A percentile compares a stretch with the other conserved stretches of the same genome.
Conservation (phyloP, 1,284 basidiomycete genomes). For the Malassezia psittaci region DNA sequence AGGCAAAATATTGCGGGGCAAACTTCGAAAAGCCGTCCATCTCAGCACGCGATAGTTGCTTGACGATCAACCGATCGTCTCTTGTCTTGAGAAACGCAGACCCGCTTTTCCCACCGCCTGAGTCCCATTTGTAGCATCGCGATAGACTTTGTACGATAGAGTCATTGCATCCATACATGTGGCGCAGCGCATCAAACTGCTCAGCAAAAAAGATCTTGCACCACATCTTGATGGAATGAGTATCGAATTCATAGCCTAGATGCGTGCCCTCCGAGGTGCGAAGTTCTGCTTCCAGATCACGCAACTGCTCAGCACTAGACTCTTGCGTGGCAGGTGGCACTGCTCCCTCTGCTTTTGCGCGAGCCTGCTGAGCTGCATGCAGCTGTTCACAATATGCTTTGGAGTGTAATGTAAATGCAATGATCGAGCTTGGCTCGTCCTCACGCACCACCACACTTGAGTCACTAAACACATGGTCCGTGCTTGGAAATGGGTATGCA, state of each 20-base stretch:
- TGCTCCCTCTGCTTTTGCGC: conserved; percentile 5
- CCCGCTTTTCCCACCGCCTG: conserved; percentile 88
- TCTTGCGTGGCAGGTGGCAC: conserved; percentile 14
- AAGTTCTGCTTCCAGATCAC: conserved; percentile 58
- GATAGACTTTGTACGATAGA: conserved; percentile 87
- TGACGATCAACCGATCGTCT: conserved; percentile 98
- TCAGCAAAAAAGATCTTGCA: conserved; percentile 93
- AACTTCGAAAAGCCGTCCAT: conserved; percentile 92
- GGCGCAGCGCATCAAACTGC: conserved; percentile 86
- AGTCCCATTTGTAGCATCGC: conserved; percentile 91
- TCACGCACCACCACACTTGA: conserved; percentile 79
- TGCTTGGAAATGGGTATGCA: conserved; percentile 52
- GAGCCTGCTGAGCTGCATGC: conserved; percentile 23
- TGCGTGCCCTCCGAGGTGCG: conserved; percentile 39
- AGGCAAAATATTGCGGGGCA: conserved; percentile 93
- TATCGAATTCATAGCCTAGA: conserved; percentile 45
- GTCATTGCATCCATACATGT: conserved; percentile 83
- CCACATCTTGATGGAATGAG: conserved; percentile 72
- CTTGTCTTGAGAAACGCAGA: conserved; percentile 77
- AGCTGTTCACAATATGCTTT: conserved; percentile 58
- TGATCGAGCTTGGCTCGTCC: conserved; percentile 95
- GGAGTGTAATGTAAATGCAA: conserved; percentile 85
- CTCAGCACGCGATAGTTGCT: conserved; percentile 84
- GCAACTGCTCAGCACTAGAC: conserved; percentile 25
- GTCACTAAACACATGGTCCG: conserved; percentile 68